Conservation (phyloP, 2,329 filamentous ascomycete species). For the Blastomyces parvus region DNA sequence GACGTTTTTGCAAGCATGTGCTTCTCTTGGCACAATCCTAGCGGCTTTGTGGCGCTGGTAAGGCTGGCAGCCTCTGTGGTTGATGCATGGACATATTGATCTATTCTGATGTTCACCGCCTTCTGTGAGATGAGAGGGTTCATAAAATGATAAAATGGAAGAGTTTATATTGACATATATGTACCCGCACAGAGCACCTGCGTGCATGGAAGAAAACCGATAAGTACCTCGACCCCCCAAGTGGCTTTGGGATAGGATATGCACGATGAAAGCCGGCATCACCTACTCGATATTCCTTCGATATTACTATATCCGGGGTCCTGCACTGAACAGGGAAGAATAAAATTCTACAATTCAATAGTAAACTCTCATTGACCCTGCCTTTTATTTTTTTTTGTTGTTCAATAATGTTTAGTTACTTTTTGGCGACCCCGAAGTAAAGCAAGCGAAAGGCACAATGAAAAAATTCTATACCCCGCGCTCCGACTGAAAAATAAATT, state of each 20-base stretch:
- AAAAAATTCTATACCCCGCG: background rate
- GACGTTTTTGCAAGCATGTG: constrained; percentile 3
- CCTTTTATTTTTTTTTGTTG: background rate
- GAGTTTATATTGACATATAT: background rate
- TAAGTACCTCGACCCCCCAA: background rate
- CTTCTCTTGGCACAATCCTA: background rate
- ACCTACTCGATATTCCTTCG: no score
- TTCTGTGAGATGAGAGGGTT: no score
- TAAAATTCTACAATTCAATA: no score
- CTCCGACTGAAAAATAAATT: background rate
- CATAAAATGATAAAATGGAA: background rate
- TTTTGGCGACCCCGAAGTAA: background rate
- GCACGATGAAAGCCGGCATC: no score
- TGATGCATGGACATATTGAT: background rate
- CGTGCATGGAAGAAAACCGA: background rate
- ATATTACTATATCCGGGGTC: no score
- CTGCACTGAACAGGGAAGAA: no score
- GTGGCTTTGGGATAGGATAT: no score
- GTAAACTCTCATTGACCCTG: no score
- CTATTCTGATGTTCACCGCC: no score
- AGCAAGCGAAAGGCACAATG: background rate
- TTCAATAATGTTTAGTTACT: background rate
- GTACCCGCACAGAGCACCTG: background rate
- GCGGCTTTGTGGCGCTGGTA: background rate
- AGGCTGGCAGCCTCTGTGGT: background rate